Evolutionary conservation across 495 filamentous ascomycete genomes (phyloP), one percentile per base, ranked within the genome.

Genomic region (Aspergillus asperescens): DNA sequence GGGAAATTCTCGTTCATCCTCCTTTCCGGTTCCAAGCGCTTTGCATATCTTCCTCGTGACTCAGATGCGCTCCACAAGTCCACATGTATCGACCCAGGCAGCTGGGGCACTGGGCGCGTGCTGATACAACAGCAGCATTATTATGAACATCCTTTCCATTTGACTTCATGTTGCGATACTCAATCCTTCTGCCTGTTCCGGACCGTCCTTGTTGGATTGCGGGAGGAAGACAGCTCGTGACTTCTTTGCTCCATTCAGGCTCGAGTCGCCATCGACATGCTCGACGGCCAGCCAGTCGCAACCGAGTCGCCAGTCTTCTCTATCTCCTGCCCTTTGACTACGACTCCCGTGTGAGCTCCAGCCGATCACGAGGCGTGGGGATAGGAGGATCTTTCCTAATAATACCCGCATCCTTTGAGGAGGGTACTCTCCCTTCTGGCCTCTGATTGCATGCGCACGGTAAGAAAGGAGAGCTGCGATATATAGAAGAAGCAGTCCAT

Each of bases 401-500:
- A 23, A 34, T 37, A 18, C 31, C 34, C n/a, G n/a, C n/a, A n/a
- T n/a, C n/a, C n/a, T n/a, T n/a, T n/a, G n/a, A n/a, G n/a, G n/a
- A n/a, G n/a, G n/a, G n/a, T n/a, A n/a, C n/a, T n/a, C n/a, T n/a
- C n/a, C 20, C 22, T 8, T 4, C 19, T 2, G 15, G n/a, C 38
- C 24, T 24, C 40, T 37, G 34, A 24, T 48, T 48, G 48, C 48
- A 31, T 47, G 28, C 49, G 25, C 28, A 23, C 23, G 38, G 38
- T 58, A 49, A 28, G 34, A 18, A 37, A 42, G 29, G 40, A 42
- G 45, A 37, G 46, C 56, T 45, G 35, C 50, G 34, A 31, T 38
- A 22, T 51, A 46, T 32, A 43, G 38, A 52, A n/a, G 22, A 38
- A 35, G 48, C 51, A 47, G 42, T 51, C 41, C 54, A 54, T 44